Conservation (phyloP, 2,329 filamentous ascomycete genomes). For the Cadophora malorum region DNA sequence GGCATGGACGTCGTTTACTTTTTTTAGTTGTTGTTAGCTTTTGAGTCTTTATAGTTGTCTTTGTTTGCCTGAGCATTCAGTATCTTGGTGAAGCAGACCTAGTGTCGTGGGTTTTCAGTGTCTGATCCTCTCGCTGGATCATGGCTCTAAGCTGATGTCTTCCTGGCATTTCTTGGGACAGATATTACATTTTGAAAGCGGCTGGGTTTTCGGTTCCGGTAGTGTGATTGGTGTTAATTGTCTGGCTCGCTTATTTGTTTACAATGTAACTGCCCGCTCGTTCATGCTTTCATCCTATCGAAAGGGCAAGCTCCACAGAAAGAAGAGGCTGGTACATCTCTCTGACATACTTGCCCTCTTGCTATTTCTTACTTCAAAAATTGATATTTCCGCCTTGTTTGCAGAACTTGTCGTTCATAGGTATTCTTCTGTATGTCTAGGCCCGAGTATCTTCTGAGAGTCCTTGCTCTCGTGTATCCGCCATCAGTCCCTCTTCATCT, state of each 20-base stretch:
- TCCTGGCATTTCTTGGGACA: background rate
- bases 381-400: too few species aligned
- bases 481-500: too few species aligned
- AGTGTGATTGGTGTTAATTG: background rate
- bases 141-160: background rate
- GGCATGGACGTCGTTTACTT: too few species aligned
- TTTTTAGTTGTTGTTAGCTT: too few species aligned
- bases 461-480: background rate
- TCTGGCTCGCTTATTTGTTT: conserved; percentile 1
- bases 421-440: too few species aligned
- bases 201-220: background rate
- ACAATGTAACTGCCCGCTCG: background rate
- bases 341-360: too few species aligned
- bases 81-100: background rate
- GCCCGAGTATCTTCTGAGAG: background rate
- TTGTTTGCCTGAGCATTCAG: background rate
- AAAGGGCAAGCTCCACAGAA: background rate
- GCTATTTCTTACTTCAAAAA: too few species aligned
- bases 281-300: background rate
- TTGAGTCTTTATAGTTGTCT: too few species aligned
- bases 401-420: too few species aligned
- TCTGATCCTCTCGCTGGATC: background rate
- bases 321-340: too few species aligned
- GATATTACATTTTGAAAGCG: background rate
- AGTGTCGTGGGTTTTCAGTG: background rate